Conservation (phyloP, 495 filamentous ascomycete genomes). For the Penicillium lagena region DNA sequence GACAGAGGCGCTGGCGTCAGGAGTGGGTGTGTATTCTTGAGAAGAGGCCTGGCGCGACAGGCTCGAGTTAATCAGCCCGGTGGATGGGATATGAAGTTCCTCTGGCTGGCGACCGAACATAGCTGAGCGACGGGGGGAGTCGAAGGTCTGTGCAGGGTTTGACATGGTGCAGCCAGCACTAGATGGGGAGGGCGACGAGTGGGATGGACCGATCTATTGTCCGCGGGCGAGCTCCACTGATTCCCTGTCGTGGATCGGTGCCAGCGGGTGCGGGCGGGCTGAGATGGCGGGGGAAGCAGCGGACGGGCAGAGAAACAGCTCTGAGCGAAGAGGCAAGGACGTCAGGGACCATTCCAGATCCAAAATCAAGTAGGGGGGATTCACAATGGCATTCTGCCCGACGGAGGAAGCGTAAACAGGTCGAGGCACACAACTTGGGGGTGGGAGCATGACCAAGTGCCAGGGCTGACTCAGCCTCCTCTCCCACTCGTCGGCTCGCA, state of each 20-base stretch:
- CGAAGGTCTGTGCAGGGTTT: conserved; percentile 44
- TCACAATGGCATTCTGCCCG: conserved; percentile 12
- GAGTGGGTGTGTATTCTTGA: conserved; percentile 39
- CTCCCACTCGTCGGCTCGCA: no score
- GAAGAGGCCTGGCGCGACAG: conserved; percentile 40
- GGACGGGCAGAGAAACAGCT: conserved; percentile 20
- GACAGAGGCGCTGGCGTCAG: conserved; percentile 32
- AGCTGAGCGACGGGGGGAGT: conserved; percentile 47
- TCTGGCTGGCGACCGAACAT: conserved; percentile 53
- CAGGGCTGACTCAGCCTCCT: neutral
- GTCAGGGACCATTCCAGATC: conserved; percentile 8
- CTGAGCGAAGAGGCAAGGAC: conserved; percentile 21
- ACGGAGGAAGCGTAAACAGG: no score
- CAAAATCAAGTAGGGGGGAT: neutral
- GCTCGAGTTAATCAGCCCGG: conserved; percentile 35
- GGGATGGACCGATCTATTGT: conserved; percentile 5
- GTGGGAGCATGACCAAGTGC: no score
- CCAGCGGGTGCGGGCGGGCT: conserved; percentile 5
- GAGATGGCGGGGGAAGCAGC: neutral
- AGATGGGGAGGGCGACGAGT: conserved; percentile 8
- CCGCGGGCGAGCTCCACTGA: conserved; percentile 15
- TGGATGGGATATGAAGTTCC: conserved; percentile 72
- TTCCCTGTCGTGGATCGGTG: conserved; percentile 3
- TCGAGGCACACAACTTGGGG: no score
- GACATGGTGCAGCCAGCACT: conserved; percentile 27